Conservation (phyloP, 768 basidiomycete genomes). For the Boletus rubescentipes region DNA sequence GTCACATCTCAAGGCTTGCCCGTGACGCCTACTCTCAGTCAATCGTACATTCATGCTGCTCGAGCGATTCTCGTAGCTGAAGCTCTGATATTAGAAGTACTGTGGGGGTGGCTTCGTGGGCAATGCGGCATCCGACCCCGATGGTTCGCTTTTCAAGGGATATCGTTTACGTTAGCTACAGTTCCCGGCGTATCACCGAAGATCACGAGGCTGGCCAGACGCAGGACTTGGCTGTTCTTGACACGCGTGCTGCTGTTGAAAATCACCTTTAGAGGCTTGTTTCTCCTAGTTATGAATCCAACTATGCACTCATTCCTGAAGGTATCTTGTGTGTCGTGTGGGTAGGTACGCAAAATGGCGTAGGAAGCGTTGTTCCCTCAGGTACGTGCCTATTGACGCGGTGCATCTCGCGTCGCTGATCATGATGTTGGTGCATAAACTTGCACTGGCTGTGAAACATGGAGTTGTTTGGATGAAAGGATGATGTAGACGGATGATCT, state of each 20-base stretch:
- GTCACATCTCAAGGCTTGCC: background rate
- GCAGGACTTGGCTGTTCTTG: background rate
- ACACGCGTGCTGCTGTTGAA: background rate
- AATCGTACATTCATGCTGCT: background rate
- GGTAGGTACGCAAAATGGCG: too few relatives aligned
- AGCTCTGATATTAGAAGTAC: background rate
- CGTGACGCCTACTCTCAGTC: background rate
- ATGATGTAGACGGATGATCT: too few relatives aligned
- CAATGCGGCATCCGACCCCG: background rate
- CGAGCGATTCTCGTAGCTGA: background rate
- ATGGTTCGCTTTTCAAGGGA: background rate
- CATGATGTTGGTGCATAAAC: too few relatives aligned
- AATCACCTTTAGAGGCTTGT: too few relatives aligned
- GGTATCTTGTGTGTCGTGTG: too few relatives aligned
- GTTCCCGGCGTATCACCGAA: background rate
- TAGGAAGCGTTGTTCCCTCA: too few relatives aligned
- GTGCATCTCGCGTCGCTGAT: too few relatives aligned
- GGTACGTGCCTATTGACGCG: too few relatives aligned
- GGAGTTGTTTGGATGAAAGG: too few relatives aligned
- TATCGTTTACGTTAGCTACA: conserved; percentile 1
- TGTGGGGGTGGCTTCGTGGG: background rate
- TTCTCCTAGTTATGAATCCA: too few relatives aligned
- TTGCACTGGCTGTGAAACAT: too few relatives aligned
- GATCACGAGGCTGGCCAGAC: background rate
- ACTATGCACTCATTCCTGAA: too few relatives aligned